A percentile compares a stretch with the other conserved stretches of the same genome.
phyloP scores from a whole-genome alignment of 192 early-diverging fungal species.

The Coemansia sp. region DNA sequence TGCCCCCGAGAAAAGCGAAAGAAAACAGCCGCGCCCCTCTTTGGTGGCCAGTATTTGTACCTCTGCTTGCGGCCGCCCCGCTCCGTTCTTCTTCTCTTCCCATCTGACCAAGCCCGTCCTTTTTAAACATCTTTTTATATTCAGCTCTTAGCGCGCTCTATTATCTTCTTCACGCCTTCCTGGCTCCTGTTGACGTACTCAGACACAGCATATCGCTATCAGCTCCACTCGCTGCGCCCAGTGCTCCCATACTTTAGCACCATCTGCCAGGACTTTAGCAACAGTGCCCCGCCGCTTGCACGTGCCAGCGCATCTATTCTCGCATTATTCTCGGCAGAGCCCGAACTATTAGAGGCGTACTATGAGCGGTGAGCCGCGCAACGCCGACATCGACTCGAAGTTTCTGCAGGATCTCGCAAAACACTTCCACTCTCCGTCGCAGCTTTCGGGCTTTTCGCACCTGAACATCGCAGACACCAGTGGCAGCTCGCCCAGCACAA shows the following conservation, averaged over 20 bases:
- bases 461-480: conserved; percentile 35
- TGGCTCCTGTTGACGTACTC: not conserved
- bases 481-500: conserved; percentile 21
- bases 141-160: conserved; percentile 8
- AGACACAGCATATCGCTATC: not conserved
- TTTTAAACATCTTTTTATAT: conserved; percentile 14
- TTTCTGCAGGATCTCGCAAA: conserved; percentile 52
- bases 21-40: conserved; percentile 10
- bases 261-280: not conserved
- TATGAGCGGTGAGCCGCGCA: conserved; percentile 55
- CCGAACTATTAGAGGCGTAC: conserved; percentile 12
- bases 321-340: conserved; percentile 1
- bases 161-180: conserved; percentile 2
- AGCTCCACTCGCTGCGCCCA: not conserved
- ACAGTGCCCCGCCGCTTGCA: not conserved
- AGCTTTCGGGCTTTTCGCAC: conserved; percentile 51
- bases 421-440: conserved; percentile 36
- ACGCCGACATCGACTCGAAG: conserved; percentile 45
- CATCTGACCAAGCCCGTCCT: conserved; percentile 9
- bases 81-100: conserved; percentile 5
- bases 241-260: not conserved
- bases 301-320: not conserved
- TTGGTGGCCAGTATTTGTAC: conserved; percentile 12
- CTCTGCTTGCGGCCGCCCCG: conserved; percentile 7
- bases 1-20: conserved; percentile 2